These are phyloP conservation scores for Aegilops umbellulata DNA, from an alignment of 176 grass and related monocot species.

Conservation along the genomic window DNA sequence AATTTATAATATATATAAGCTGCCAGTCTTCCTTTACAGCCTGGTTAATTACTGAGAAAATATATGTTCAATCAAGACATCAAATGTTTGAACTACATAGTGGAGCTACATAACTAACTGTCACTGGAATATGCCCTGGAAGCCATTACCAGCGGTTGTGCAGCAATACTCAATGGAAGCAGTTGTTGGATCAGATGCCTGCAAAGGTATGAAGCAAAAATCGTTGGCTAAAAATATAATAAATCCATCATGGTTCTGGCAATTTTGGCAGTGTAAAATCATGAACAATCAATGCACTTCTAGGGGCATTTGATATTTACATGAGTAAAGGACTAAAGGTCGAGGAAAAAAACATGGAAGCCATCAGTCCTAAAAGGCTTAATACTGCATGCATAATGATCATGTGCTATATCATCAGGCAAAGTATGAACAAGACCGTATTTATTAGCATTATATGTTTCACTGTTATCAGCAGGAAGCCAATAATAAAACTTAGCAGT, in stretches of 20 bases:
- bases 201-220: constrained; percentile 22
- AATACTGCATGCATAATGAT: neutral
- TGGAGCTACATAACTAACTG: neutral
- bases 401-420: neutral
- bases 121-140: neutral
- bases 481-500: neutral
- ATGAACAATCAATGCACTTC: neutral
- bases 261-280: neutral
- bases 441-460: neutral
- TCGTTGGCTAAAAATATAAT: neutral
- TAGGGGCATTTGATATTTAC: neutral
- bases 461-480: neutral
- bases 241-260: neutral
- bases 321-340: neutral
- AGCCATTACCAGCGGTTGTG: constrained; percentile 61
- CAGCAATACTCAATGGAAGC: constrained; percentile 91
- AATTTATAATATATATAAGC: too few relatives aligned
- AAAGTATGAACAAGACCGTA: neutral
- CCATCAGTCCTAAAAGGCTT: neutral
- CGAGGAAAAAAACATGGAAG: neutral
- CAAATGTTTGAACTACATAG: neutral
- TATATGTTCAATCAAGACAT: neutral
- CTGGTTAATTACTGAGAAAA: neutral
- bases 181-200: constrained; percentile 86
- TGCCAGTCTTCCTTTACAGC: neutral